Base-by-base conservation (phyloP, 441 rosid species). In the Brassica hybrid region DNA sequence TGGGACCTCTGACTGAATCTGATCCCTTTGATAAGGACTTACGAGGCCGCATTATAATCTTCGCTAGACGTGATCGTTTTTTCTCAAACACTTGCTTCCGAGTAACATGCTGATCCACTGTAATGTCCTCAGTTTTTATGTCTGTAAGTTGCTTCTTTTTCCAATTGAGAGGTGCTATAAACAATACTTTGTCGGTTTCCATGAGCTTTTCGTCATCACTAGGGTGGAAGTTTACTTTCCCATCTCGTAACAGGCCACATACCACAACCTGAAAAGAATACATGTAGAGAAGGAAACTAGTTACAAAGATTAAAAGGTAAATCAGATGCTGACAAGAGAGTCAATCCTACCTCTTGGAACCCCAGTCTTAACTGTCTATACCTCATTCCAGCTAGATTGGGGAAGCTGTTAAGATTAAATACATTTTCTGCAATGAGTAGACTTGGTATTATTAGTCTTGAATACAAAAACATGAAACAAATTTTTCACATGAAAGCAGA, bases 211-310 rank as follows among this genome's bases (percentile, higher is more conserved):
- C 98, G n/a, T 91, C 88, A 75, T 96, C 99, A 18, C 82, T 86
- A 63, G 99, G 99, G 76, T 96, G 98, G 83, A 96, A 96, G 62
- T 84, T 57, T 75, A 93, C 84, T 83, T 85, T 89, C 80, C 94
- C 96, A 60, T 72, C 82, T 76, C 97, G 89, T 72, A 83, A 80
- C 80, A 96, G 87, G 76, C 99, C 99, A 79, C 97, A 96, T 62
- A 92, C 99, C 66, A 96, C 94, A 59, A 86, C 98, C 98, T 96
- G 91, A 75, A 69, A n/a, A n/a, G n/a, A n/a, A n/a, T n/a, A 72
- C 80, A 67, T 71, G 43, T 66, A 43, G 41, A 52, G 8, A 16
- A 76, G 64, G 67, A 27, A 57, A 64, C 50, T 68, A 73, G 77
- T 34, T 9, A 69, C 69, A 71, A 56, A 77, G 71, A 79, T 23